phyloP scores from a whole-genome alignment of 176 grass and related monocot genomes.

The Oropetium thomaeum region DNA sequence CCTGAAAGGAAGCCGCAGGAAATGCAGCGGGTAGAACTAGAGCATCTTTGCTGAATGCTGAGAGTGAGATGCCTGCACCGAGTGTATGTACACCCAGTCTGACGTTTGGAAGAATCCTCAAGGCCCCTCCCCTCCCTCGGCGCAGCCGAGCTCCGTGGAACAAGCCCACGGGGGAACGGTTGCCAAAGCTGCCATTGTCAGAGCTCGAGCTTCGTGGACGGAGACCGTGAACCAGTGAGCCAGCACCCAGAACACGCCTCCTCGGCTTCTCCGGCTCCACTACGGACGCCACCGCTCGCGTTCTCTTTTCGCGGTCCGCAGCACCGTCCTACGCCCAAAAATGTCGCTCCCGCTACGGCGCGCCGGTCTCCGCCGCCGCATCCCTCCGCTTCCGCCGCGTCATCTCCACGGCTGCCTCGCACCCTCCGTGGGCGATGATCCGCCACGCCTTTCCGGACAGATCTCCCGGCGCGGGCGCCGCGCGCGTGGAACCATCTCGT shows the following conservation, averaged over 20 bases:
- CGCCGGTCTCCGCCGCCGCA: neutral
- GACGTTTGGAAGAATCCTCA: neutral
- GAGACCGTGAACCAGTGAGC: neutral
- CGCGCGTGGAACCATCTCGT: neutral
- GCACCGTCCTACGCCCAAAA: neutral
- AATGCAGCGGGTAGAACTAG: too few species aligned
- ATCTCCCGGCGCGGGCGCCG: neutral
- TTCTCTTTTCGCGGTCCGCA: neutral
- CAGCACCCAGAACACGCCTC: neutral
- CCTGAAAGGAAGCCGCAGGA: too few species aligned
- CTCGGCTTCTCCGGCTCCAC: neutral
- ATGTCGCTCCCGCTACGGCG: neutral
- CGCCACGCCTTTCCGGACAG: too few species aligned
- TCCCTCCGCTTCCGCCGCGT: neutral
- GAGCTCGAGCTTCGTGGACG: neutral
- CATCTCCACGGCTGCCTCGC: constrained; percentile 11
- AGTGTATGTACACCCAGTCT: neutral
- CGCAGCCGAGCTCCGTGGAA: neutral
- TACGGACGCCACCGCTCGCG: neutral
- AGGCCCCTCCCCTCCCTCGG: too few species aligned
- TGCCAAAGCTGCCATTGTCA: neutral
- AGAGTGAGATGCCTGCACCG: neutral
- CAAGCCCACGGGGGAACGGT: neutral
- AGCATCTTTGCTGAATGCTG: too few species aligned
- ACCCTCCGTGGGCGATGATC: constrained; percentile 19